Base-by-base conservation (phyloP, 2,329 filamentous ascomycete genomes). In the Trichoderma gracile region DNA sequence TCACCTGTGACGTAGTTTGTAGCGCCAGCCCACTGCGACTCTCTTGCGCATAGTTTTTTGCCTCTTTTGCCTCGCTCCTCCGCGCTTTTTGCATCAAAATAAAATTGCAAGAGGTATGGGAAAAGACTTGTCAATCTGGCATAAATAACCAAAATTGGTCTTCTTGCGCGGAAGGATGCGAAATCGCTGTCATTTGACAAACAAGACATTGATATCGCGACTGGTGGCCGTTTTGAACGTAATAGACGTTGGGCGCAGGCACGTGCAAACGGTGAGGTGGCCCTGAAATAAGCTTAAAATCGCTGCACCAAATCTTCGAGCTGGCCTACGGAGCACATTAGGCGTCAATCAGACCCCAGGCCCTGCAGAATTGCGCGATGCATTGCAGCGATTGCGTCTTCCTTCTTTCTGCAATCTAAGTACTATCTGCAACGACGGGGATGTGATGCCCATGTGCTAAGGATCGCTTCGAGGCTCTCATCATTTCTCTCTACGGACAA, bases 351-450 rank as follows among this genome's bases (percentile, higher is more conserved):
- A 14, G 12, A 38, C 12, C 33, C 33, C 27, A 10, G 30, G 40
- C 30, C 14, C 15, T 54, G 30, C 61, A 52, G 54, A 14, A 64
- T 64, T 64, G 62, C 62, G 62, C 62, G 62, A 64, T 64, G 47
- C 62, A 27, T 40, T 53, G 25, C 27, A 45, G 25, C 33, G n/a
- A 64, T 64, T 47, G 62, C 62, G 62, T 40, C 2, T 63, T n/a
- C 33, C 5, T 3, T 12, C 9, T 40, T 21, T 19, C 9, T 19
- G 43, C 42, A 50, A n/a, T 45, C 47, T 61, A 25, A 5, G 5
- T n/a, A n/a, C n/a, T n/a, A 53, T 21, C 38, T 45, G 23, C 14
- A 25, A 25, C 57, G 12, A 42, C 23, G 57, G 27, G 21, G 30
- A 40, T 60, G 25, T n/a, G 25, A 27, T 27, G 25, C 25, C 25